Evolutionary conservation across 2,329 filamentous ascomycete species (phyloP), one percentile per base, ranked within the genome.

Genomic region (Arthroderma sp.): DNA sequence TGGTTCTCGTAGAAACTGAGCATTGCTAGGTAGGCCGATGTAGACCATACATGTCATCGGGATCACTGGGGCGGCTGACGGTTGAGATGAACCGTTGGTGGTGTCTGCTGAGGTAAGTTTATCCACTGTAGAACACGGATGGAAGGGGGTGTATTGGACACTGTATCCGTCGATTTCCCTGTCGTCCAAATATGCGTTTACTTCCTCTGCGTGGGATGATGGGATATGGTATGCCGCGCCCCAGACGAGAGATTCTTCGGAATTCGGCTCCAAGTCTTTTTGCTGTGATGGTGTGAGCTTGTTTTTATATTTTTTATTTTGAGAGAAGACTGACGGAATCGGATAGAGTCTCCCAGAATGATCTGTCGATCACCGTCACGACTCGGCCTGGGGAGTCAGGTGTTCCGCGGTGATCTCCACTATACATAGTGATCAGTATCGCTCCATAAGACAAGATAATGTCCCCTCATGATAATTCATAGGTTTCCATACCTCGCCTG

Each of bases 101-200:
- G 42, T 49, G 45, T 47, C 54, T 74, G 72, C 44, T 60, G 64
- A 55, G 78, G 73, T 15, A 64, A 53, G 3, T 10, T 10, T 58
- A 22, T 22, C 15, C 15, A 22, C 15, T 22, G 15, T 22, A 45
- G 9, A 60, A 3, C 75, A 71, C 5, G 82, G 79, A 55, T 88
- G 72, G 62, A 96, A 95, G 0, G 83, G 78, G 29, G 87, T 86
- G 63, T 87, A 86, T 65, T 95, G 88, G 53, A 94, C 93, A 44
- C 81, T 85, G 66, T 98, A 98, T 28, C 91, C 91, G 66, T 96
- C 94, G 59, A 96, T 94, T 66, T 98, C 91, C 38, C 91, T 82
- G 52, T 95, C 89, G 64, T 96, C 88, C 40, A 98, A 83, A 62
- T 95, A 95, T 47, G 80, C 75, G 54, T 85, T 82, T 3, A 95